Percentiles rank a stretch among this genome's conserved stretches.
Conservation (phyloP, 1,284 basidiomycete genomes). For the Cutaneotrichosporon mucoides region DNA sequence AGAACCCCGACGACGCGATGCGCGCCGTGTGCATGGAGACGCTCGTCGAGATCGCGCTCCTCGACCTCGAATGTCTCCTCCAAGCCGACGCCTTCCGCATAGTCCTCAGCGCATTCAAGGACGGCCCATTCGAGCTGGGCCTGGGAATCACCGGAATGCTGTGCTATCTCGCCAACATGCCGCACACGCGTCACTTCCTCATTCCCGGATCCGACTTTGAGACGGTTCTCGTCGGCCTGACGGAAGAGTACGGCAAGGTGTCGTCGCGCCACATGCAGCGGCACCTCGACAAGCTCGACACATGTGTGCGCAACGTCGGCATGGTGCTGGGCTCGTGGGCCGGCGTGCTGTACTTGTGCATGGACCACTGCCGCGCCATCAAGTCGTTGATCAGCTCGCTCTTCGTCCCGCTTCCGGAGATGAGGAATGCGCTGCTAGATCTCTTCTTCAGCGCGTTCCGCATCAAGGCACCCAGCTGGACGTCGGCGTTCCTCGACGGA, state of each 20-base stretch:
- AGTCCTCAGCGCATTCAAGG: conserved; percentile 77
- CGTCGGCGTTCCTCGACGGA: conserved; percentile 81
- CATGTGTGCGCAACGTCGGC: conserved; percentile 71
- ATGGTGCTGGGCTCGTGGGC: conserved; percentile 89
- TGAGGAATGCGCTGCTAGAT: conserved; percentile 88
- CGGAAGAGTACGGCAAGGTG: conserved; percentile 83
- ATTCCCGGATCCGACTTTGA: conserved; percentile 84
- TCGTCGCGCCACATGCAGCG: conserved; percentile 38
- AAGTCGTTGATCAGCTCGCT: conserved; percentile 79
- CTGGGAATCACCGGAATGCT: conserved; percentile 81
- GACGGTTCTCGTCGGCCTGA: conserved; percentile 80
- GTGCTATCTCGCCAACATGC: conserved; percentile 79
- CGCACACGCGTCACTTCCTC: conserved; percentile 73
- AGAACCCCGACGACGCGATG: conserved; percentile 88
- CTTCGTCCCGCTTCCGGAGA: conserved; percentile 75
- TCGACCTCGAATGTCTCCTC: conserved; percentile 79
- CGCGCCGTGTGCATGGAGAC: conserved; percentile 81
- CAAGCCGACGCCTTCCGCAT: conserved; percentile 81
- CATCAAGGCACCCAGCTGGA: conserved; percentile 85
- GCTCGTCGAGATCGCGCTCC: conserved; percentile 77
- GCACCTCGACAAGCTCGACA: conserved; percentile 71
- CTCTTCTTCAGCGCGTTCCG: conserved; percentile 92
- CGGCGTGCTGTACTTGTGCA: conserved; percentile 89
- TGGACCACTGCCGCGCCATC: conserved; percentile 81
- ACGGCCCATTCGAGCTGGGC: conserved; percentile 79